phyloP scores from a whole-genome alignment of 163 green algal species.

The Chloromonas sp. region DNA sequence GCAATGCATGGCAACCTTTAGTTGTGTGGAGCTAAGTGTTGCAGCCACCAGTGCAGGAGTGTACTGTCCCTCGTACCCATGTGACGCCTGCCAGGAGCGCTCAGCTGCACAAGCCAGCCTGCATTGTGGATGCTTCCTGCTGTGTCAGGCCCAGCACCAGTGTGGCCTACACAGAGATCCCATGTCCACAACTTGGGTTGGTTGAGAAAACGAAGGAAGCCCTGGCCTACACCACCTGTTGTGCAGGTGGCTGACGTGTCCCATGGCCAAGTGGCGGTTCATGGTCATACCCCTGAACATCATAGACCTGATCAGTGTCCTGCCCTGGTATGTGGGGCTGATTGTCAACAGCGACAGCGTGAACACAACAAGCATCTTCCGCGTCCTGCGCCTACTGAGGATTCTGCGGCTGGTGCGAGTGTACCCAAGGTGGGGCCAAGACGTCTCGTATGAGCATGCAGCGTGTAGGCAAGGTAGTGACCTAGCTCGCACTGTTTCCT shows the following conservation, averaged over 20 bases:
- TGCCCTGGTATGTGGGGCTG: conserved; percentile 26
- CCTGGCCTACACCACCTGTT: no score
- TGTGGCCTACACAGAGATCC: no score
- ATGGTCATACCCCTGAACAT: conserved; percentile 23
- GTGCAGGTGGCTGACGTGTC: conserved; percentile 15
- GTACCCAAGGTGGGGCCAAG: not conserved
- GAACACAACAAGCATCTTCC: conserved; percentile 14
- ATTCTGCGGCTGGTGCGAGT: conserved; percentile 27
- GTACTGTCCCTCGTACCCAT: not conserved
- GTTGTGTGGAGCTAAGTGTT: no score
- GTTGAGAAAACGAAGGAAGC: no score
- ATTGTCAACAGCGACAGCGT: not conserved
- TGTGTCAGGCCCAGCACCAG: no score
- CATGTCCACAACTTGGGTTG: no score
- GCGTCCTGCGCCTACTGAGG: conserved; percentile 37
- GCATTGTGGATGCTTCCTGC: not conserved
- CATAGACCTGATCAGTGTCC: conserved; percentile 31
- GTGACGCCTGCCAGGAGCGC: not conserved
- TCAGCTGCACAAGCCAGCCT: not conserved
- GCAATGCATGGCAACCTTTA: not conserved
- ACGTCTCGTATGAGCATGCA: no score
- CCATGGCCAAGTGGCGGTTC: conserved; percentile 15
- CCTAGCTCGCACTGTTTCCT: no score
- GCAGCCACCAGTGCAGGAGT: not conserved
- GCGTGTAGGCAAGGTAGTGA: no score